Evolutionary conservation across 495 filamentous ascomycete genomes (phyloP).

Genomic region (Cairneyella variabilis): DNA sequence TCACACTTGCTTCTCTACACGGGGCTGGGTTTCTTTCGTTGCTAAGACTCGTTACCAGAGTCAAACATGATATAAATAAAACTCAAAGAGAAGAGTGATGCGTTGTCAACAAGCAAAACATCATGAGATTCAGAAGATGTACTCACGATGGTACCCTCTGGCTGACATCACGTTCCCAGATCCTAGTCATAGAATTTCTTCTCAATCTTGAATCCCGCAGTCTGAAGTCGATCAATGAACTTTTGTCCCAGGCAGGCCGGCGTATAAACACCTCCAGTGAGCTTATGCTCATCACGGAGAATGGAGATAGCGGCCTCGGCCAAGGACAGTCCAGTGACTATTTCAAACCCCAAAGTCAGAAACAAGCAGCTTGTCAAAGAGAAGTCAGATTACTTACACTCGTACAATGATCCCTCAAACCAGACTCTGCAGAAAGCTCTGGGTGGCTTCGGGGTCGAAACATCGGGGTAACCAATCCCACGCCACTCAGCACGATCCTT

Average conservation of each 20-base stretch:
- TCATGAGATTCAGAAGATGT: too few species aligned
- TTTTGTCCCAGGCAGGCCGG: constrained; percentile 78
- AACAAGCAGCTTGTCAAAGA: too few species aligned
- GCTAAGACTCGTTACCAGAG: too few species aligned
- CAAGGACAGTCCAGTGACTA: constrained; percentile 64
- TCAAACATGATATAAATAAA: too few species aligned
- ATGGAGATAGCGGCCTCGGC: constrained; percentile 70
- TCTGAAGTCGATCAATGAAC: constrained; percentile 66
- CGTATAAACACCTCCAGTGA: constrained; percentile 71
- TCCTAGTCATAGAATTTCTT: constrained; percentile 33
- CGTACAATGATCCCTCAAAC: constrained; percentile 62
- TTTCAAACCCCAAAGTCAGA: too few species aligned
- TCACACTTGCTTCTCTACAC: too few species aligned
- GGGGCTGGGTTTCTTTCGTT: too few species aligned
- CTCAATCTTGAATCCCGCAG: constrained; percentile 61
- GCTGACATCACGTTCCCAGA: too few species aligned
- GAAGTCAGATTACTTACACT: constrained; percentile 36
- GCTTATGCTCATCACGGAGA: constrained; percentile 57
- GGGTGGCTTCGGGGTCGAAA: constrained; percentile 31
- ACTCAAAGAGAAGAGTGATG: too few species aligned
- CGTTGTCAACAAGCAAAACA: too few species aligned
- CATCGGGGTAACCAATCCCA: constrained; percentile 61
- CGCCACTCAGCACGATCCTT: constrained; percentile 62
- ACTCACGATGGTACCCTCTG: too few species aligned
- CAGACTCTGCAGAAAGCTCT: constrained; percentile 55